Conservation (phyloP, 2,329 filamentous ascomycete genomes). For the Diaporthe ilicicola region DNA sequence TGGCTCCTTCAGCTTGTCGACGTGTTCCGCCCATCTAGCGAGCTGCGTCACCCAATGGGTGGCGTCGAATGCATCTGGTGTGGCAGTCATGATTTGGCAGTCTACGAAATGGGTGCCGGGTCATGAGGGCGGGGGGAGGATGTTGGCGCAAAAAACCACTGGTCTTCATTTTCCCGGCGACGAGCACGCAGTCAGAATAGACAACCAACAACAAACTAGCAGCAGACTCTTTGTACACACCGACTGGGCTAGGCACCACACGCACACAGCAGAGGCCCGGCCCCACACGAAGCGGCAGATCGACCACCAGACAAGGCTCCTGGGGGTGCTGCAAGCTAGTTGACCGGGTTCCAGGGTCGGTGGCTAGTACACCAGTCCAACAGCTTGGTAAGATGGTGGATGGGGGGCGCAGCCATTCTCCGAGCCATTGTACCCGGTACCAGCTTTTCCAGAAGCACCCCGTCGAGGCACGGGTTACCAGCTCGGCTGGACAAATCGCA, state of each 20-base stretch:
- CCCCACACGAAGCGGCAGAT: constrained; percentile 24
- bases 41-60: constrained; percentile 8
- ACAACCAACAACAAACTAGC: not conserved
- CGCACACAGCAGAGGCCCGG: constrained; percentile 5
- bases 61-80: constrained; percentile 16
- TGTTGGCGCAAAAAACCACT: not conserved
- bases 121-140: not conserved
- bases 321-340: constrained; percentile 14
- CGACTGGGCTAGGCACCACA: constrained; percentile 5
- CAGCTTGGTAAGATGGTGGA: constrained; percentile 10
- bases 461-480: constrained; percentile 4
- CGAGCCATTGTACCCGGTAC: constrained; percentile 2
- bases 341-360: constrained; percentile 11
- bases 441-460: constrained; percentile 20
- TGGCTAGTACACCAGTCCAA: constrained; percentile 3
- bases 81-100: constrained; percentile 12
- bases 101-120: not conserved
- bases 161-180: constrained; percentile 1
- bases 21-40: constrained; percentile 13
- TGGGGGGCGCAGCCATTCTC: not conserved
- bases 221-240: not conserved
- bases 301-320: constrained; percentile 26
- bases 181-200: constrained; percentile 3
- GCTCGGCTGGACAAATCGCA: too few species aligned
- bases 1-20: constrained; percentile 8